Evolutionary conservation across 2,329 filamentous ascomycete species (phyloP).

Genomic region (Pestalotiopsis sp.): DNA sequence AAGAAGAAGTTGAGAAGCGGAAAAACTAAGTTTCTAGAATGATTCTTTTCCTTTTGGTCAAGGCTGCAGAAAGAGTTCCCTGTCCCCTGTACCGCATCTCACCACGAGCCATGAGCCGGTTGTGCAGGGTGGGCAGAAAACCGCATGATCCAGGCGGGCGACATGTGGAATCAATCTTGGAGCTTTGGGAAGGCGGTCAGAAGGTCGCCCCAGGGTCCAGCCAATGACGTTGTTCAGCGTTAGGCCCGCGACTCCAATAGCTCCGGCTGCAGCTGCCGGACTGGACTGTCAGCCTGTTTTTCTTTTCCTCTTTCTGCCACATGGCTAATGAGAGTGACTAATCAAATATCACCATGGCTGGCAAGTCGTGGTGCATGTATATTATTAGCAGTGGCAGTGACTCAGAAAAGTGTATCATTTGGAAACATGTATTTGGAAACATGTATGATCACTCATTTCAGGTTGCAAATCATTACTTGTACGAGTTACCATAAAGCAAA

Average conservation of each 20-base stretch:
- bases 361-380: neutral
- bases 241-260: neutral
- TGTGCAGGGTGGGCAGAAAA: neutral
- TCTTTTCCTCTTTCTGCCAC: neutral
- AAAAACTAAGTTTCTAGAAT: neutral
- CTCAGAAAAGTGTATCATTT: neutral
- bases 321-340: neutral
- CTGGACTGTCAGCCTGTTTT: neutral
- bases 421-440: too few species aligned
- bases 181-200: conserved; percentile 4
- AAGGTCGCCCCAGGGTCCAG: neutral
- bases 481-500: too few species aligned
- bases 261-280: neutral
- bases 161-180: conserved; percentile 5
- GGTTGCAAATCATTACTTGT: too few species aligned
- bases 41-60: neutral
- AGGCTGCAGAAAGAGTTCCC: neutral
- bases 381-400: neutral
- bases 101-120: neutral
- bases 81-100: neutral
- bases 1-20: neutral
- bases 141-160: neutral
- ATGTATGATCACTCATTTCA: too few species aligned
- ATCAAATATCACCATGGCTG: neutral
- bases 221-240: conserved; percentile 1